A percentile compares a stretch with the other conserved stretches of the same genome.
Conservation (phyloP, 1,139 yeast species). For the Diutina sp. region DNA sequence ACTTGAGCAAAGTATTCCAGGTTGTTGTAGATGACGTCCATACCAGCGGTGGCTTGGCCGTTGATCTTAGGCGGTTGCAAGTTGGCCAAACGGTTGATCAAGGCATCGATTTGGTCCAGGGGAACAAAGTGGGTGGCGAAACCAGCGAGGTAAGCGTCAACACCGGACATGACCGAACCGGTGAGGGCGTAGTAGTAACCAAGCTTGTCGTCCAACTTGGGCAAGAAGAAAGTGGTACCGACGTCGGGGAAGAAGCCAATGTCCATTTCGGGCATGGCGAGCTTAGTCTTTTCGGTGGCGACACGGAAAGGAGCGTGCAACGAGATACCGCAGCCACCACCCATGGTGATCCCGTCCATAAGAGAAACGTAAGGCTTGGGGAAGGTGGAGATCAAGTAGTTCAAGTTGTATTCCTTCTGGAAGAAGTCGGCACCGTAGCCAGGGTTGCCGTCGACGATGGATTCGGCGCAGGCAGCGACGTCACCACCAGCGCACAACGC, state of each 20-base stretch:
- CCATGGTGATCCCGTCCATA: conserved; percentile 94
- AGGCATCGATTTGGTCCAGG: conserved; percentile 44
- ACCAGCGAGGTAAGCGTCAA: conserved; percentile 72
- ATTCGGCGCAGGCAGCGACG: conserved; percentile 61
- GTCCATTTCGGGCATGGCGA: conserved; percentile 98
- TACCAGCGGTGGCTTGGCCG: conserved; percentile 13
- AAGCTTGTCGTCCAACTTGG: conserved; percentile 67
- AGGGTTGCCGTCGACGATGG: conserved; percentile 35
- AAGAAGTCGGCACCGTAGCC: conserved; percentile 55
- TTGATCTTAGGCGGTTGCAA: conserved; percentile 31
- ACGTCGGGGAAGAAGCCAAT: conserved; percentile 97
- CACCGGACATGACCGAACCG: conserved; percentile 65
- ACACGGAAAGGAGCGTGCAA: conserved; percentile 92
- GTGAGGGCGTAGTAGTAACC: conserved; percentile 85
- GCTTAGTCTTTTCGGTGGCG: conserved; percentile 77
- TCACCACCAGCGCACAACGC: conserved; percentile 91
- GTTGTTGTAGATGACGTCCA: conserved; percentile 14
- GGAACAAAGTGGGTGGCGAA: conserved; percentile 86
- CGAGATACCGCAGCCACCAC: conserved; percentile 92
- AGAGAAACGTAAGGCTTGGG: conserved; percentile 75
- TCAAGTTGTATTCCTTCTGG: conserved; percentile 67
- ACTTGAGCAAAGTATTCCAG: conserved; percentile 44
- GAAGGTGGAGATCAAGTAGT: conserved; percentile 68
- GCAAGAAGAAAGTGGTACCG: conserved; percentile 83
- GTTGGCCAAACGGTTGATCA: conserved; percentile 52